Conservation (phyloP, 2,329 filamentous ascomycete genomes). For the Bipolaris bicolor region DNA sequence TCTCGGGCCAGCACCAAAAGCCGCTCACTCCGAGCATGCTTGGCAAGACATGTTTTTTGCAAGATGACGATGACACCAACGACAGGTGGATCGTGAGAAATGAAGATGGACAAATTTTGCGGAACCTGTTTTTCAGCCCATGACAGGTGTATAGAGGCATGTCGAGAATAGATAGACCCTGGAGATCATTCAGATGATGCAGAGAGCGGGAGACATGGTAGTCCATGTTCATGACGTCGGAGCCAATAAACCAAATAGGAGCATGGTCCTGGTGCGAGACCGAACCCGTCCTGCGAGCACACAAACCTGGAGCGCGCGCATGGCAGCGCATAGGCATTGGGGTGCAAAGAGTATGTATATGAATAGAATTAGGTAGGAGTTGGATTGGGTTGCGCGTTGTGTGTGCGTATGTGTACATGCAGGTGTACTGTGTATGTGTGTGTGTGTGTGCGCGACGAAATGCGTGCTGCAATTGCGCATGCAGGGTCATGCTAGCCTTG, state of each 20-base stretch:
- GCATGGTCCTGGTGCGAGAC: constrained; percentile 4
- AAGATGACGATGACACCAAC: constrained; percentile 5
- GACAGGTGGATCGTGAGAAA: constrained; percentile 20
- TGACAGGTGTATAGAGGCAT: background rate
- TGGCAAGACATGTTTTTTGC: constrained; percentile 12
- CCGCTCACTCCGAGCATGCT: constrained; percentile 9
- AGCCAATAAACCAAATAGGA: constrained; percentile 4
- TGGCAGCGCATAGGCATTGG: constrained; percentile 6
- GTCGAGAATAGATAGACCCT: constrained; percentile 15
- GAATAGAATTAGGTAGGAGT: constrained; percentile 6
- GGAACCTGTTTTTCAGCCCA: constrained; percentile 8
- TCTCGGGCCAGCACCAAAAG: constrained; percentile 15
- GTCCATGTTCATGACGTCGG: constrained; percentile 24
- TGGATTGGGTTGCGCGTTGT: background rate
- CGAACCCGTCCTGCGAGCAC: constrained; percentile 18
- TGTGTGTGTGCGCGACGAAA: constrained; percentile 3
- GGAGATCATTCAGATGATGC: constrained; percentile 24
- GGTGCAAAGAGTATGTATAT: constrained; percentile 11
- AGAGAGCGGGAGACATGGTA: constrained; percentile 17
- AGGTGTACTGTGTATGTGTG: background rate
- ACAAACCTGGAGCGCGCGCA: constrained; percentile 4
- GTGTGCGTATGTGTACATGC: background rate
- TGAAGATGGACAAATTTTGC: constrained; percentile 9
- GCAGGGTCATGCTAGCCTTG: constrained; percentile 8
- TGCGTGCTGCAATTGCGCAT: constrained; percentile 16